phyloP scores from a whole-genome alignment of 768 basidiomycete genomes.

The Boletus sp. region DNA sequence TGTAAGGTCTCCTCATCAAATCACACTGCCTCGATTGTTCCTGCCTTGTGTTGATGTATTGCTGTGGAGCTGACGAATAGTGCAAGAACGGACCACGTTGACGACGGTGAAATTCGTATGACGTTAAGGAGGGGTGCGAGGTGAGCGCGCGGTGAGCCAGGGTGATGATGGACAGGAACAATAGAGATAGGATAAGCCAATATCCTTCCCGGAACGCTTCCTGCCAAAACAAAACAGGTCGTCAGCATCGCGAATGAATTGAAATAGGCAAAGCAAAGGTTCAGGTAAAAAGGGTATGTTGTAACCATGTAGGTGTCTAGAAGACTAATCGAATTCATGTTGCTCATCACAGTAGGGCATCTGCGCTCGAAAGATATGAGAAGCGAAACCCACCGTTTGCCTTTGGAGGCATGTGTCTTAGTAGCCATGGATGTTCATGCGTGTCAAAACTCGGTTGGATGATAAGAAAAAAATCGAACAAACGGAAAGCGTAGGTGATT shows the following conservation, averaged over 20 bases:
- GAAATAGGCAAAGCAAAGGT: neutral
- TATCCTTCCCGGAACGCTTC: neutral
- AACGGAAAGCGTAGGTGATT: neutral
- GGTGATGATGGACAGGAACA: neutral
- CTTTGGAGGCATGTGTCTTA: neutral
- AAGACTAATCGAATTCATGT: conserved; percentile 90
- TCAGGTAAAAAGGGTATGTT: conserved; percentile 33
- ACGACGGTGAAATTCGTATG: neutral
- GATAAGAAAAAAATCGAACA: neutral
- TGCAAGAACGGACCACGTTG: conserved; percentile 4
- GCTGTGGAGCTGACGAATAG: neutral
- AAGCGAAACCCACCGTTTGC: conserved; percentile 12
- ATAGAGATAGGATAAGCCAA: neutral
- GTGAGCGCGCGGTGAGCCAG: neutral
- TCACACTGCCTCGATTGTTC: conserved; percentile 7
- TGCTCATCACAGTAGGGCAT: conserved; percentile 51
- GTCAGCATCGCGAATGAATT: conserved; percentile 10
- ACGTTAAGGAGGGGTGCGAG: neutral
- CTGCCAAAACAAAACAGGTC: conserved; percentile 1
- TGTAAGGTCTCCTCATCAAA: conserved; percentile 5
- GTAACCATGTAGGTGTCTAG: conserved; percentile 78
- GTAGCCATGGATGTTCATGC: neutral
- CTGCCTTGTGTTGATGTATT: neutral
- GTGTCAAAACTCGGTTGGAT: neutral
- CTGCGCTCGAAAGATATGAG: neutral